A percentile compares a stretch with the other conserved stretches of the same genome.
These are phyloP conservation scores for Dichomitus squalens DNA, from an alignment of 1,284 basidiomycete genomes.

Conservation along the genomic window DNA sequence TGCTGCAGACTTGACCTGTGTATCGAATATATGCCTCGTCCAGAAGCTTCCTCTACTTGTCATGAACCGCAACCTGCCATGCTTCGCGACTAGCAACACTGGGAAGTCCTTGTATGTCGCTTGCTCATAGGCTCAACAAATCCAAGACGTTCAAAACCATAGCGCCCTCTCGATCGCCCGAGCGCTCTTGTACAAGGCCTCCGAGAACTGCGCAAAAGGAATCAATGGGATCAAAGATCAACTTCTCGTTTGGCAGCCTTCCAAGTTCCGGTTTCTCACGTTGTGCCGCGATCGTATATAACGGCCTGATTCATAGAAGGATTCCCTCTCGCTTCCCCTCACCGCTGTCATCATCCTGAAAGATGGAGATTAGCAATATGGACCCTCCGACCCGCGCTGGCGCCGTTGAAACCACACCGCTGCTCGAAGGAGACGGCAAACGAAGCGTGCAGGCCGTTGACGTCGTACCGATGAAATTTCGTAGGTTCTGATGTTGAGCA, in stretches of 20 bases:
- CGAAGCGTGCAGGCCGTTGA: background rate
- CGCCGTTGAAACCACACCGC: background rate
- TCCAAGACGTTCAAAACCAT: too few species aligned
- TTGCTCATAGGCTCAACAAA: too few species aligned
- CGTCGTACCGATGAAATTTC: constrained; percentile 7
- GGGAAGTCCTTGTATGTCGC: too few species aligned
- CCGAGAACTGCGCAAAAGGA: background rate
- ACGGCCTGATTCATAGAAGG: background rate
- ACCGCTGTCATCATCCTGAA: background rate
- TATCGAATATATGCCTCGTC: too few species aligned
- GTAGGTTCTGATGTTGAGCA: background rate
- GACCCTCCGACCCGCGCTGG: background rate
- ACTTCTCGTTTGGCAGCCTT: background rate
- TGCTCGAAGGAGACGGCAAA: background rate
- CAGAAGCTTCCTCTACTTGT: too few species aligned
- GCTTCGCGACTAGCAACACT: too few species aligned
- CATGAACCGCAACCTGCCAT: too few species aligned
- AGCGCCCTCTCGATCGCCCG: too few species aligned
- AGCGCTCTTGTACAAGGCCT: too few species aligned
- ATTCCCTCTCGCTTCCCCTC: background rate
- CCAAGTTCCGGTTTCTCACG: background rate
- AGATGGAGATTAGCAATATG: background rate
- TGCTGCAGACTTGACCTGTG: too few species aligned
- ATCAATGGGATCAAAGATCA: background rate
- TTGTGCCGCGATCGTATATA: background rate